phyloP scores from a whole-genome alignment of 768 basidiomycete species.

The Leccinum disarticulatum region DNA sequence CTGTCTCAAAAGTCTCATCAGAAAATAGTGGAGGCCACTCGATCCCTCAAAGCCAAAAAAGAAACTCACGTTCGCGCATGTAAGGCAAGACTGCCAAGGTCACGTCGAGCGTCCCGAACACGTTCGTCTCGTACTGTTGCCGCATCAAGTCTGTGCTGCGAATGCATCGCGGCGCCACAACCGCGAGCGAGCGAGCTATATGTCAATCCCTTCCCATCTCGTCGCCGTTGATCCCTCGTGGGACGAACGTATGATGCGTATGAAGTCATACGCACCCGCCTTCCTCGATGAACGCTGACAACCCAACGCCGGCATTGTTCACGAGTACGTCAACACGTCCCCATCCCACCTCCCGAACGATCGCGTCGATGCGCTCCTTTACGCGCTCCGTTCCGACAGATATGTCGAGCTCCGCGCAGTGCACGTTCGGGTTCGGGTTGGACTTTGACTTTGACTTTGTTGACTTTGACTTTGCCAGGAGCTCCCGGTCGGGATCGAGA shows the following conservation, averaged over 20 bases:
- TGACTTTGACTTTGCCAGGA: constrained; percentile 17
- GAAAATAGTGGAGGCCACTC: background rate
- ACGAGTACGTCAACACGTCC: constrained; percentile 60
- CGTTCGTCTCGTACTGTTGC: constrained; percentile 40
- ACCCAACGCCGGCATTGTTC: constrained; percentile 59
- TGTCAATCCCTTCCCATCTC: background rate
- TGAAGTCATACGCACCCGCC: constrained; percentile 45
- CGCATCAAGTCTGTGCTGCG: constrained; percentile 34
- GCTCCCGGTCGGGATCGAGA: background rate
- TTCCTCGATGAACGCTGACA: constrained; percentile 53
- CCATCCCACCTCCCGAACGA: constrained; percentile 40
- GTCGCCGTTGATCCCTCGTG: background rate
- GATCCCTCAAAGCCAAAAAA: background rate
- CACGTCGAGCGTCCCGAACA: constrained; percentile 44
- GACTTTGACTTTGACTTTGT: constrained; percentile 20
- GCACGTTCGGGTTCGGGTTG: constrained; percentile 26
- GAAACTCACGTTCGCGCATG: constrained; percentile 37
- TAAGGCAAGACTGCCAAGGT: constrained; percentile 53
- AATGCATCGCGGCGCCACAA: background rate
- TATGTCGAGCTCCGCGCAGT: constrained; percentile 51
- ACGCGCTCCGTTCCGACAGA: constrained; percentile 44
- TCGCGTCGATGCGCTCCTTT: constrained; percentile 42
- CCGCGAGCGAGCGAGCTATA: background rate
- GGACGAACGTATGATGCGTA: background rate
- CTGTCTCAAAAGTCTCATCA: constrained; percentile 13